Percentiles rank a stretch among this genome's conserved stretches.
Evolutionary conservation across 2,329 filamentous ascomycete species (phyloP).

Genomic region (Ophiostoma sp.): DNA sequence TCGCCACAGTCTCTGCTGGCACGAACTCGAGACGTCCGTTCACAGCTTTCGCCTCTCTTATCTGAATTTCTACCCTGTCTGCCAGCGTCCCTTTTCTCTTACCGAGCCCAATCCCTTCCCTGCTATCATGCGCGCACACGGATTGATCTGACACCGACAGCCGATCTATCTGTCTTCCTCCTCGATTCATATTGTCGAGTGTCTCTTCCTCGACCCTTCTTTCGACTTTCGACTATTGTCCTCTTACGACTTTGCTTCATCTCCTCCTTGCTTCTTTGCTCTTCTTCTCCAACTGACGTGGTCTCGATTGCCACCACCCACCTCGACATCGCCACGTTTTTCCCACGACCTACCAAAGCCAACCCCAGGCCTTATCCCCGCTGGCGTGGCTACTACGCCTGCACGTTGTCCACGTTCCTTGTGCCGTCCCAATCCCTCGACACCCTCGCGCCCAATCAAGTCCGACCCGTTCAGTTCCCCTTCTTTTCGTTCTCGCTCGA

Average conservation of each 20-base stretch:
- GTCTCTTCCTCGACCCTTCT: not conserved
- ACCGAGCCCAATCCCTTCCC: not conserved
- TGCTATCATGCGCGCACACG: constrained; percentile 1
- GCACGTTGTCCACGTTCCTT: constrained; percentile 8
- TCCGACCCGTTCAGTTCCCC: not conserved
- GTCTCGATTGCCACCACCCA: not conserved
- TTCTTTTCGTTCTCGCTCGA: not conserved
- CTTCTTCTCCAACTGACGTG: not conserved
- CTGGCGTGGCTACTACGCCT: constrained; percentile 9
- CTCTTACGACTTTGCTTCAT: not conserved
- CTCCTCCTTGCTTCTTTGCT: too few relatives aligned
- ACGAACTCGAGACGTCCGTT: not conserved
- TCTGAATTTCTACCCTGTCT: not conserved
- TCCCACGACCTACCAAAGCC: not conserved
- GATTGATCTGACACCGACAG: constrained; percentile 1
- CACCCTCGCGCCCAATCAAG: not conserved
- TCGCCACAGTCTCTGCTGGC: not conserved
- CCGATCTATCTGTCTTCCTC: not conserved
- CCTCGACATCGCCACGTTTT: constrained; percentile 12
- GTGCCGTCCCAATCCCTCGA: constrained; percentile 1
- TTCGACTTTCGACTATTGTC: not conserved
- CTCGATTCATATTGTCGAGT: not conserved
- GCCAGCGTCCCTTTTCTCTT: not conserved
- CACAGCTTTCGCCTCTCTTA: not conserved
- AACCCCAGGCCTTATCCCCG: constrained; percentile 2